Base-by-base conservation (phyloP, 1,284 basidiomycete genomes). In the Puccinia triticina region DNA sequence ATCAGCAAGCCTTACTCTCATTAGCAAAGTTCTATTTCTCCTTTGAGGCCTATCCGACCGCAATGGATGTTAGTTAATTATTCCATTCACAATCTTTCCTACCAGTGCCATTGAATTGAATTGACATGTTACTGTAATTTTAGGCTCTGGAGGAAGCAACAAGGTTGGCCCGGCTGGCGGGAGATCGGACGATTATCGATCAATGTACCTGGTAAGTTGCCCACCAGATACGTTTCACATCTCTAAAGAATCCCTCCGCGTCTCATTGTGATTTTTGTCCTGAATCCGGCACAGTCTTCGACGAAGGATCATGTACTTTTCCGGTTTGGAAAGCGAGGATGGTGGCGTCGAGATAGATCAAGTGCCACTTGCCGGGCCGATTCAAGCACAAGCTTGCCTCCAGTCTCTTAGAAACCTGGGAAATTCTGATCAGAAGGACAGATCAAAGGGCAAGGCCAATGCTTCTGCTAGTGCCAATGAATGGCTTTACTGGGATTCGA, bases 11-110 rank as follows among this genome's bases (percentile, higher is more conserved):
- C 40, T 34, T 82, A 29, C 74, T 82, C 16, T 66, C 81, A 16
- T 59, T 82, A 34, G 59, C 81, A 23, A 66, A 82, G 50, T 71
- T 82, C 29, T 64, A 82, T 77, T 61, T 75, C 55, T 73, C 72
- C 32, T 40, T 67, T 59, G 71, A 75, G 64, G 72, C 81, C n/a
- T 82, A 76, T 82, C 74, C 81, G 12, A 73, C 81, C 64, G 81
- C 81, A 21, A 48, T 75, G 50, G 61, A 76, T 76, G 81, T 82
- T 23, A 57, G 73, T 67, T 21, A 48, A 55, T 16, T 64, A 32
- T 64, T 61, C 12, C 37, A 14, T 81, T 26, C 18, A 55, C 43
- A 55, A 34, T 74, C 53, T 18, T 26, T 75, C n/a, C n/a, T 64
- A n/a, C 53, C 53, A 26, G 26, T 26, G 37, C 37, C n/a, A 37